Percentiles rank a stretch among this genome's conserved stretches.
Evolutionary conservation across 2,329 filamentous ascomycete species (phyloP).

Genomic region (Endothia cerciana): DNA sequence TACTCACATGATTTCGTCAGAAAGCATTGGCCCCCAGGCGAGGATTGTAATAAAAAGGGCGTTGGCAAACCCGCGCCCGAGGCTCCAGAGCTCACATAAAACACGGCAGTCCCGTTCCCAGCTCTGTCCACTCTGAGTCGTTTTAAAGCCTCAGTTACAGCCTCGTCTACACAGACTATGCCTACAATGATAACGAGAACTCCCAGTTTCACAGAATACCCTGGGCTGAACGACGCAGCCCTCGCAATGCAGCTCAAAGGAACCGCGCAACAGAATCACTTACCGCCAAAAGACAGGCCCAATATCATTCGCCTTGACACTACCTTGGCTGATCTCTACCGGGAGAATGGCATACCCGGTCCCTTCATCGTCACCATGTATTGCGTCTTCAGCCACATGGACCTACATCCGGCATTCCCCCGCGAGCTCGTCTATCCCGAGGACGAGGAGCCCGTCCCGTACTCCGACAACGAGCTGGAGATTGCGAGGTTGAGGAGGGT

Average conservation of each 20-base stretch:
- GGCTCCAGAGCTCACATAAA: not conserved
- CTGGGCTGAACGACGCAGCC: not conserved
- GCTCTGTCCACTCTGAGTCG: not conserved
- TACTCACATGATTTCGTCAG: not conserved
- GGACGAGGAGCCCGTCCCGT: slow-evolving; percentile 34
- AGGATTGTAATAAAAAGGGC: not conserved
- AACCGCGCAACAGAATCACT: not conserved
- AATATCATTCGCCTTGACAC: slow-evolving; percentile 30
- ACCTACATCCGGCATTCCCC: slow-evolving; percentile 32
- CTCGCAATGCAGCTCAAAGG: slow-evolving; percentile 14
- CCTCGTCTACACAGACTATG: too few species aligned
- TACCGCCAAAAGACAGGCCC: not conserved
- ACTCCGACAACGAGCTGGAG: slow-evolving; percentile 28
- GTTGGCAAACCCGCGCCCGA: not conserved
- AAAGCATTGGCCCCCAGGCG: not conserved
- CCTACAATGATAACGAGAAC: not conserved
- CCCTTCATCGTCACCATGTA: slow-evolving; percentile 34
- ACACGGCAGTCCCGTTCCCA: not conserved
- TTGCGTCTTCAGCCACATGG: slow-evolving; percentile 33
- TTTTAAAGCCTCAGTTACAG: not conserved
- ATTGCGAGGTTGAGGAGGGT: slow-evolving; percentile 30
- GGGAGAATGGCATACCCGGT: slow-evolving; percentile 31
- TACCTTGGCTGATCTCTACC: slow-evolving; percentile 33
- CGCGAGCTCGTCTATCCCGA: slow-evolving; percentile 32
- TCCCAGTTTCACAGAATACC: not conserved